Evolutionary conservation across 2,329 filamentous ascomycete species (phyloP).

Genomic region (Fusarium oxysporum): DNA sequence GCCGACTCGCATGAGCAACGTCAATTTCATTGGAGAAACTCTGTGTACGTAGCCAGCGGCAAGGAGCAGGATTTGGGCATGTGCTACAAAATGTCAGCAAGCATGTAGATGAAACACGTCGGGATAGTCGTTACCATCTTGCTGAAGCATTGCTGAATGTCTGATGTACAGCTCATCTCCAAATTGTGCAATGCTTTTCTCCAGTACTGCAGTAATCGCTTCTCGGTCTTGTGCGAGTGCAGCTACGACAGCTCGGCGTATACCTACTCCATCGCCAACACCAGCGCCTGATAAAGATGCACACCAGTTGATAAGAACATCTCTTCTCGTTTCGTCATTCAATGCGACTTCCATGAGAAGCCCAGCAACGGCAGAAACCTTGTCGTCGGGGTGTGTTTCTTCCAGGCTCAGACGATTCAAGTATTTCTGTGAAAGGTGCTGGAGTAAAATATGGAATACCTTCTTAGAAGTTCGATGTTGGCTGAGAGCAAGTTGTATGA

Average conservation of each 20-base stretch:
- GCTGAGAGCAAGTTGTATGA: constrained; percentile 48
- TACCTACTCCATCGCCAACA: constrained; percentile 70
- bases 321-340: constrained; percentile 60
- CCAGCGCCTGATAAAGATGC: constrained; percentile 72
- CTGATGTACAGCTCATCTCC: constrained; percentile 89
- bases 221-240: constrained; percentile 65
- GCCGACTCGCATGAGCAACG: constrained; percentile 76
- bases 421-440: constrained; percentile 59
- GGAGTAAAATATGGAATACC: constrained; percentile 45
- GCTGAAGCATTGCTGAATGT: constrained; percentile 84
- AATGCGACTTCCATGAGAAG: constrained; percentile 64
- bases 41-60: constrained; percentile 81
- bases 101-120: background rate
- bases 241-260: constrained; percentile 74
- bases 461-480: constrained; percentile 46
- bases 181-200: constrained; percentile 79
- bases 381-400: constrained; percentile 47
- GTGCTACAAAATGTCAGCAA: constrained; percentile 65
- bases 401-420: constrained; percentile 53
- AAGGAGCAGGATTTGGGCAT: constrained; percentile 82
- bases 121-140: constrained; percentile 74
- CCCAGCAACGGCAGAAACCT: constrained; percentile 68
- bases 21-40: constrained; percentile 72
- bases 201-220: constrained; percentile 67
- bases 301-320: constrained; percentile 73